Evolutionary conservation across 345 rosid genomes (phyloP).

Genomic region (Populus alba): DNA sequence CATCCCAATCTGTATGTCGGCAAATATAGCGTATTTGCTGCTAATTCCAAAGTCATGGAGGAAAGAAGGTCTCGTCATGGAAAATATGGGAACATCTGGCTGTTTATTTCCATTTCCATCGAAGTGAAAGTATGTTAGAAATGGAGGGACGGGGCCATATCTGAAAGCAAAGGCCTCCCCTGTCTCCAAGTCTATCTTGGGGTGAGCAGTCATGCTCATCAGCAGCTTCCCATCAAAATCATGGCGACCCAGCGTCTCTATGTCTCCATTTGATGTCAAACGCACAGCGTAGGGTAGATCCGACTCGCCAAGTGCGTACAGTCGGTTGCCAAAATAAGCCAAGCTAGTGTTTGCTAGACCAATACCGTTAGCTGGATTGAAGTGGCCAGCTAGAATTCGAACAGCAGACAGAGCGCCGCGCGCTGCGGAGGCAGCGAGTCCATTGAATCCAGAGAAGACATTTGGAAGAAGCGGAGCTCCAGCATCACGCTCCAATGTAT

Average conservation of each 20-base stretch:
- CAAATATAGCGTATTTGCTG: slow-evolving; percentile 50
- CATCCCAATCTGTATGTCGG: slow-evolving; percentile 62
- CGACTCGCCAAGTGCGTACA: slow-evolving; percentile 59
- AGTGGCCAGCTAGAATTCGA: slow-evolving; percentile 46
- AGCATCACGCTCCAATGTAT: slow-evolving; percentile 33
- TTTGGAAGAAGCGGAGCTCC: slow-evolving; percentile 51
- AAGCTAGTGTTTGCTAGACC: slow-evolving; percentile 62
- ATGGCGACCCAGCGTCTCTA: slow-evolving; percentile 42
- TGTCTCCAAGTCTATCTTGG: slow-evolving; percentile 48
- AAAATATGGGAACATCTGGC: slow-evolving; percentile 56
- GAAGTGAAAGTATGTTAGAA: slow-evolving; percentile 49
- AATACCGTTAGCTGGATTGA: slow-evolving; percentile 48
- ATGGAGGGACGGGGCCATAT: slow-evolving; percentile 57
- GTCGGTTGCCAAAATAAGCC: slow-evolving; percentile 45
- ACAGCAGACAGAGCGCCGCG: slow-evolving; percentile 50
- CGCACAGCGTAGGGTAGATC: slow-evolving; percentile 53
- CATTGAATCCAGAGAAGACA: slow-evolving; percentile 53
- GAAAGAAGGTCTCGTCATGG: slow-evolving; percentile 53
- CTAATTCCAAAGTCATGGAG: slow-evolving; percentile 63
- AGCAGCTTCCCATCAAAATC: slow-evolving; percentile 52
- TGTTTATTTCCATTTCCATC: slow-evolving; percentile 44
- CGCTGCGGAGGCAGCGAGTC: slow-evolving; percentile 55
- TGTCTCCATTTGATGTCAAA: slow-evolving; percentile 41
- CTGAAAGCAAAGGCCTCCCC: slow-evolving; percentile 62
- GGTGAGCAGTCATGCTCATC: slow-evolving; percentile 73